Base-by-base conservation (phyloP, 1,139 yeast species). In the Diutina siamensis region DNA sequence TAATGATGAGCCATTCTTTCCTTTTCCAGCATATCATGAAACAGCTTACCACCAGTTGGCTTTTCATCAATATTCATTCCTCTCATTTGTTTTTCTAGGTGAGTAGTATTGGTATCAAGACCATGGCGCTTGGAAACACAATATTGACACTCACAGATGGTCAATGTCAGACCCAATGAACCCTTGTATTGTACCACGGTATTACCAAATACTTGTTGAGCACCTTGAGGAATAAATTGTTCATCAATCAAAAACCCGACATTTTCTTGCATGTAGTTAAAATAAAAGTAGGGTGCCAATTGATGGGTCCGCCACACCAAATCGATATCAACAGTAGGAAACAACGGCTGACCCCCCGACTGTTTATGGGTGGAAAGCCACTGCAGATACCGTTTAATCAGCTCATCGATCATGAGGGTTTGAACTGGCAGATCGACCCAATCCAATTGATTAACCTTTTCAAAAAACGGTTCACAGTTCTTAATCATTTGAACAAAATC, bases 291-390 rank as follows among this genome's bases (percentile, higher is more conserved):
- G 4, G 42, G 42, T 9, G 42, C 42, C 28, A 38, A 38, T 15
- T 38, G 42, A 17, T 38, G 42, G 32, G 42, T 38, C 19, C 42
- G 42, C 42, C 42, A 38, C 9, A 38, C 28, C 42, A 38, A 38
- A 17, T 38, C 42, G 8, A 38, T 25, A 12, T 38, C 42, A 17
- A 38, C 42, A 3, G 42, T 38, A 12, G 42, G 42, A 10, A 38
- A 38, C 12, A 38, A 7, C 20, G 33, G 31, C 21, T 38, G 31
- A 9, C 42, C 42, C 3, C 22, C 22, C 4, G 7, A 8, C n/a
- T 25, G 15, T 15, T 25, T 38, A 27, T 27, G 7, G 15, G 25
- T 25, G 3, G 31, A 8, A 8, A 38, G 12, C 32, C 31, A 38
- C 7, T 25, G 12, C 5, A n/a, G 20, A 15, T 38, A 38, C 12